Percentiles rank a stretch among this genome's conserved stretches.
Conservation (phyloP, 257 asterid species). For the Solanum tarijense region DNA sequence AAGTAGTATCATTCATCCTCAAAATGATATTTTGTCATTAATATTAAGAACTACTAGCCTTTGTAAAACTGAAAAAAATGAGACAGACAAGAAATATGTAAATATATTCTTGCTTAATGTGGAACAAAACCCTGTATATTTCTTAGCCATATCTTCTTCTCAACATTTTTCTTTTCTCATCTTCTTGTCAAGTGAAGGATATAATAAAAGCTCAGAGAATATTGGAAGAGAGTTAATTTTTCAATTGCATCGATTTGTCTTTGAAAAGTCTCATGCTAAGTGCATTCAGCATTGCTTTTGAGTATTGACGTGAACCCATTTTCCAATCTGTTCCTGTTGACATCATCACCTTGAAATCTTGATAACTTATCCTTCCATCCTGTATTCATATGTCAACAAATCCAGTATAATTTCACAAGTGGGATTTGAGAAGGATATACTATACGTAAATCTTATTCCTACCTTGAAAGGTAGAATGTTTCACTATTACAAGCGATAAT, state of each 20-base stretch:
- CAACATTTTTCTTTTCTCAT: neutral
- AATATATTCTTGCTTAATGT: neutral
- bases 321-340: conserved; percentile 80
- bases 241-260: conserved; percentile 28
- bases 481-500: too few relatives aligned
- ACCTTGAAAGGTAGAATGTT: neutral
- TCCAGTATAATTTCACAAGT: neutral
- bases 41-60: neutral
- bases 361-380: conserved; percentile 78
- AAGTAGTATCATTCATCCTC: neutral
- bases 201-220: neutral
- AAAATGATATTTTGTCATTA: neutral
- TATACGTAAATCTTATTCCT: neutral
- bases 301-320: conserved; percentile 82
- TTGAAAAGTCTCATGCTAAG: conserved; percentile 58
- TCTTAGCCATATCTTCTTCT: neutral
- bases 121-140: neutral
- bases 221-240: conserved; percentile 33
- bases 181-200: neutral
- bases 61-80: neutral
- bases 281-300: conserved; percentile 67
- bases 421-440: neutral
- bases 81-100: neutral
- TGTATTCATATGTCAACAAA: neutral
- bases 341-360: conserved; percentile 87